These are phyloP conservation scores for Pseudogymnoascus sp. DNA, from an alignment of 2,329 filamentous ascomycete genomes.

Conservation along the genomic window DNA sequence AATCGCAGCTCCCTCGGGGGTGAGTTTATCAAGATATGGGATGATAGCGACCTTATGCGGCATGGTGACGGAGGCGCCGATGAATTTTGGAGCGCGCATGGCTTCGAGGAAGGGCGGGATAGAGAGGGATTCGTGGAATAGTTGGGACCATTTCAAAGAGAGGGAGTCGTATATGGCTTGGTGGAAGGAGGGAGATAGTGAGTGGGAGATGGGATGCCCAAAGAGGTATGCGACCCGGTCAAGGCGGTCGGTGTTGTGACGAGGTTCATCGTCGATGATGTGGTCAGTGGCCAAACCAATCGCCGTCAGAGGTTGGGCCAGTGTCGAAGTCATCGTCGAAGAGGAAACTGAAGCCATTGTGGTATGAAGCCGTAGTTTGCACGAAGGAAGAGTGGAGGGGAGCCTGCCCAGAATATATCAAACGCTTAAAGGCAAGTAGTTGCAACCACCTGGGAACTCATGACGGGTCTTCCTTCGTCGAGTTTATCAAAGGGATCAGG, in stretches of 20 bases:
- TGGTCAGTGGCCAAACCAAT: neutral
- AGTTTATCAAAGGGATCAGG: neutral
- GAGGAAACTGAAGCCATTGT: neutral
- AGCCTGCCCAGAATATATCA: neutral
- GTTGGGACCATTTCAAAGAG: constrained; percentile 44
- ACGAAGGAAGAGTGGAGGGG: neutral
- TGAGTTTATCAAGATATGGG: constrained; percentile 64
- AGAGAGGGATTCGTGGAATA: constrained; percentile 45
- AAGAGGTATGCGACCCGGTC: constrained; percentile 41
- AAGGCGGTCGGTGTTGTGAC: neutral
- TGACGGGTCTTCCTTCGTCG: neutral
- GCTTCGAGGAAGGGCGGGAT: constrained; percentile 44
- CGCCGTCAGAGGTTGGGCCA: neutral
- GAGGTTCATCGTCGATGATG: constrained; percentile 1
- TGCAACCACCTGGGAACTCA: neutral
- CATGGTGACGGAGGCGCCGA: constrained; percentile 72
- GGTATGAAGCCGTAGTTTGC: neutral
- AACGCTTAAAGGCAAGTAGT: neutral
- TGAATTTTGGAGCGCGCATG: constrained; percentile 51
- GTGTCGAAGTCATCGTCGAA: constrained; percentile 2
- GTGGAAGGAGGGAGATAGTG: constrained; percentile 49
- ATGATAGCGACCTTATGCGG: constrained; percentile 76
- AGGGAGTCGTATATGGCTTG: constrained; percentile 46
- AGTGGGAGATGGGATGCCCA: constrained; percentile 48
- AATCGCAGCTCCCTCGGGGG: constrained; percentile 63